Evolutionary conservation across 2,329 filamentous ascomycete genomes (phyloP).

Genomic region (Ascochyta clinopodiicola): DNA sequence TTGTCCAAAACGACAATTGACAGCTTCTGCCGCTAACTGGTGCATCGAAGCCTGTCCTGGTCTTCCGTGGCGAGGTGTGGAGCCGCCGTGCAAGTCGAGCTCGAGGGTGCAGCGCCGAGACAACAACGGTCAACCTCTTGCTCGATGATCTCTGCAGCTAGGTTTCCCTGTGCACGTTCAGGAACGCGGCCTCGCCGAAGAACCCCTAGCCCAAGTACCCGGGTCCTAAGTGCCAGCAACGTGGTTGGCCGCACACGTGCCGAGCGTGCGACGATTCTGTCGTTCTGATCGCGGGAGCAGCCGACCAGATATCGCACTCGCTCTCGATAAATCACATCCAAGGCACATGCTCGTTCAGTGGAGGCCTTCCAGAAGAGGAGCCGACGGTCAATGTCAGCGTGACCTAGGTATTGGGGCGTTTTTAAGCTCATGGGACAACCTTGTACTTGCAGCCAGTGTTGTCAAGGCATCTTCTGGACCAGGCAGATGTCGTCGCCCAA

Average conservation of each 20-base stretch:
- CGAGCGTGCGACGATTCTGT: slow-evolving; percentile 23
- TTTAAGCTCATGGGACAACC: slow-evolving; percentile 12
- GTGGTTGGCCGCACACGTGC: slow-evolving; percentile 29
- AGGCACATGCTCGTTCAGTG: not conserved
- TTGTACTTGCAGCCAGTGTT: slow-evolving; percentile 1
- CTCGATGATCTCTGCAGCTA: slow-evolving; percentile 29
- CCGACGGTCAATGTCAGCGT: slow-evolving; percentile 1
- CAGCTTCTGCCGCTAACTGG: slow-evolving; percentile 22
- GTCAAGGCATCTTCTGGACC: slow-evolving; percentile 11
- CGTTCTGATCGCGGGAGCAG: slow-evolving; percentile 37
- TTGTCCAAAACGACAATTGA: slow-evolving; percentile 17
- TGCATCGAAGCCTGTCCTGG: slow-evolving; percentile 23
- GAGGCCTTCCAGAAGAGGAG: not conserved
- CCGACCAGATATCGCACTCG: slow-evolving; percentile 24
- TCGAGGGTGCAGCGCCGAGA: slow-evolving; percentile 5
- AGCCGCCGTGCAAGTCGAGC: slow-evolving; percentile 1
- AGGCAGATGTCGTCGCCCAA: slow-evolving; percentile 16
- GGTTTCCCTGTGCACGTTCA: slow-evolving; percentile 28
- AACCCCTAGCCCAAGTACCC: slow-evolving; percentile 33
- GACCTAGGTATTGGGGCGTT: not conserved
- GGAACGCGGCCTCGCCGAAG: slow-evolving; percentile 39
- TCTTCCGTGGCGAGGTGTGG: slow-evolving; percentile 18
- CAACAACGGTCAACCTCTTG: slow-evolving; percentile 10
- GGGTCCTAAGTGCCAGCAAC: slow-evolving; percentile 28
- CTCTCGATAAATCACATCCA: not conserved